Evolutionary conservation across 352 stramenopile genomes (phyloP).

Genomic region (Globisporangium carolinianum): DNA sequence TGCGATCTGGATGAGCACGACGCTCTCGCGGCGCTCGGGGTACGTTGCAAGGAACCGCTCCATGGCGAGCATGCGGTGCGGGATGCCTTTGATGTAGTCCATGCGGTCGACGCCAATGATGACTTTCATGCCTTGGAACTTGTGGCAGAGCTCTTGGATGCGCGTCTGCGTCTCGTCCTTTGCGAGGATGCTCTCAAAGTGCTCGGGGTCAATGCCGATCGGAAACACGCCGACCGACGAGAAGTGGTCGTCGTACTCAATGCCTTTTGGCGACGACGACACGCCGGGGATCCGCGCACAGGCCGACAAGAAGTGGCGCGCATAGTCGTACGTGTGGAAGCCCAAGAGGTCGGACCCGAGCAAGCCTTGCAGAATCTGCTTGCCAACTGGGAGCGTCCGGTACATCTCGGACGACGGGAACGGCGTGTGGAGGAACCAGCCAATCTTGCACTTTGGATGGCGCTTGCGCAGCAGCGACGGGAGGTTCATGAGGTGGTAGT

Average conservation of each 20-base stretch:
- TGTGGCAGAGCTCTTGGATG: conserved; percentile 61
- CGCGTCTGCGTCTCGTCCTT: conserved; percentile 44
- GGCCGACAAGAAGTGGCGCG: conserved; percentile 80
- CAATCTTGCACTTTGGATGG: conserved; percentile 68
- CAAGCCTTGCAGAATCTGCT: conserved; percentile 67
- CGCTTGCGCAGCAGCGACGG: conserved; percentile 75
- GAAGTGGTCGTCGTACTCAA: conserved; percentile 73
- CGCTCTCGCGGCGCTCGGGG: conserved; percentile 91
- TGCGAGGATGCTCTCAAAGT: conserved; percentile 57
- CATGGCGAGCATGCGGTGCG: conserved; percentile 83
- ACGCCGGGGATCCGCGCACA: conserved; percentile 66
- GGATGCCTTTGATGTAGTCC: conserved; percentile 88
- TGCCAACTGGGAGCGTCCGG: conserved; percentile 67
- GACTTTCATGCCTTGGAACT: conserved; percentile 66
- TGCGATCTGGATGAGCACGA: conserved; percentile 94
- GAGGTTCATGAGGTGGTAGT: conserved; percentile 88
- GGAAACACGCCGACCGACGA: conserved; percentile 83
- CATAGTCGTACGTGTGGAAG: conserved; percentile 88
- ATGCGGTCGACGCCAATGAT: conserved; percentile 83
- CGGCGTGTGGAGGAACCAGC: conserved; percentile 87
- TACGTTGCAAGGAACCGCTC: conserved; percentile 45
- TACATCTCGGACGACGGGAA: conserved; percentile 87
- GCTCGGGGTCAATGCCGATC: conserved; percentile 81
- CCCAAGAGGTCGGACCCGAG: conserved; percentile 76
- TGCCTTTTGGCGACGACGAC: conserved; percentile 63